Conservation (phyloP, 192 early-diverging fungal species). For the Podila minutissima region DNA sequence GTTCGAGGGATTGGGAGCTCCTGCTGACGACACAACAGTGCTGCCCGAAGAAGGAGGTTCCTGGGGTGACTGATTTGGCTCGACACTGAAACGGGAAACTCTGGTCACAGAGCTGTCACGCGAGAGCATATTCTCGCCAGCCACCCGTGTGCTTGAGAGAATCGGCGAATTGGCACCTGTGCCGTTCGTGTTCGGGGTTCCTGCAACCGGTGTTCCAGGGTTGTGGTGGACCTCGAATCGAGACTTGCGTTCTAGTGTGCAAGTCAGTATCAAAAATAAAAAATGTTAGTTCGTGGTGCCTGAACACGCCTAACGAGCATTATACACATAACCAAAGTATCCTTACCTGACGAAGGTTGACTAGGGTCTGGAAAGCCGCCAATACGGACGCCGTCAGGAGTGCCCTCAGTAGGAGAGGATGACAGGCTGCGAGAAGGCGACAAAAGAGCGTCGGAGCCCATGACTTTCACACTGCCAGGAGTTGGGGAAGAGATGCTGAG, state of each 20-base stretch:
- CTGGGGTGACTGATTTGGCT: slow-evolving; percentile 3
- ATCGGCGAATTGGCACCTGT: slow-evolving; percentile 22
- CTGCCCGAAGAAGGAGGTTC: slow-evolving; percentile 2
- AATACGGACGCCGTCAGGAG: slow-evolving; percentile 26
- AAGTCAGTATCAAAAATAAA: neutral
- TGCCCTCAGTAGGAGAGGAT: slow-evolving; percentile 39
- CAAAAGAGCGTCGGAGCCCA: slow-evolving; percentile 12
- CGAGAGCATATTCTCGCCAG: slow-evolving; percentile 9
- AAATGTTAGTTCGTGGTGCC: neutral
- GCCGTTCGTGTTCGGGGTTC: slow-evolving; percentile 7
- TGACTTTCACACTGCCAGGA: slow-evolving; percentile 12
- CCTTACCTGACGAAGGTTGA: slow-evolving; percentile 24
- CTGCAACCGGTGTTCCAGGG: slow-evolving; percentile 1
- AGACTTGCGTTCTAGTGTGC: slow-evolving; percentile 34
- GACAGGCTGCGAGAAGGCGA: slow-evolving; percentile 42
- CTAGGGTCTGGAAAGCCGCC: slow-evolving; percentile 6
- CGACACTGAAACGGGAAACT: slow-evolving; percentile 19
- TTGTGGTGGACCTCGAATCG: slow-evolving; percentile 47
- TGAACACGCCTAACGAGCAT: neutral
- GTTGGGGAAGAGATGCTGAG: slow-evolving; percentile 26
- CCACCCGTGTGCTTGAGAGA: slow-evolving; percentile 3
- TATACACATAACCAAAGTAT: neutral
- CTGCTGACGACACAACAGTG: slow-evolving; percentile 3
- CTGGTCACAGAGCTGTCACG: slow-evolving; percentile 15
- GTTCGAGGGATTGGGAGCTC: slow-evolving; percentile 16